Conservation (phyloP, 1,139 yeast species). For the Taphrina communis region DNA sequence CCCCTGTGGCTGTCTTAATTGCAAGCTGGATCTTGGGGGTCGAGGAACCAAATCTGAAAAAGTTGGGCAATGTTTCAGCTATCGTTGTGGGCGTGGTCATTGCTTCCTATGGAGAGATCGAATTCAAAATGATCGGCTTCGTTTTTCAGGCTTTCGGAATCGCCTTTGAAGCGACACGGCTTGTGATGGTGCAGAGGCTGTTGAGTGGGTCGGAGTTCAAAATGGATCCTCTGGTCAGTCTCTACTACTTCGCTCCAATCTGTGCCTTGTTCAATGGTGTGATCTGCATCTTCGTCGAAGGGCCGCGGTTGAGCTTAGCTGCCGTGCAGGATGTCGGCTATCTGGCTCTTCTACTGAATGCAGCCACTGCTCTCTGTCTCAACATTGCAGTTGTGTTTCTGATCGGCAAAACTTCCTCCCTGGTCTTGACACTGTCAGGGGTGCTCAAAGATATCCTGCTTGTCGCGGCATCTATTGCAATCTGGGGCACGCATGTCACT, state of each 20-base stretch:
- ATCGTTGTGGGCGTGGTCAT: conserved; percentile 47
- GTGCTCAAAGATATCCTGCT: conserved; percentile 47
- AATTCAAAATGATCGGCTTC: conserved; percentile 45
- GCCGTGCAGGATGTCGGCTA: conserved; percentile 44
- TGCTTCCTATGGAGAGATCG: conserved; percentile 47
- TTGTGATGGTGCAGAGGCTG: conserved; percentile 46
- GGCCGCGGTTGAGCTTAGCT: conserved; percentile 39
- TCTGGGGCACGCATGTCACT: conserved; percentile 47
- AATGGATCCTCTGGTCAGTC: conserved; percentile 48
- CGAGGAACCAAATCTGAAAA: conserved; percentile 45
- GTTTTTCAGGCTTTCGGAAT: conserved; percentile 46
- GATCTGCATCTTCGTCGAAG: conserved; percentile 41
- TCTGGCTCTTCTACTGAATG: conserved; percentile 44
- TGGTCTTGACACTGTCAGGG: conserved; percentile 48
- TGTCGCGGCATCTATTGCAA: conserved; percentile 46
- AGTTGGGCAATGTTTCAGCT: conserved; percentile 46
- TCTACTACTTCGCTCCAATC: conserved; percentile 47
- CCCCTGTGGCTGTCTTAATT: conserved; percentile 47
- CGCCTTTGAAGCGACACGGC: conserved; percentile 46
- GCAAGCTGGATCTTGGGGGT: conserved; percentile 45
- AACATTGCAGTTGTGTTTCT: conserved; percentile 47
- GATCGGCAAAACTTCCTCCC: conserved; percentile 47
- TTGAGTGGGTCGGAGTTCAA: conserved; percentile 40
- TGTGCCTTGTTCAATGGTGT: conserved; percentile 45
- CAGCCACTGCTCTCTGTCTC: conserved; percentile 45